A percentile compares a stretch with the other conserved stretches of the same genome.
Conservation (phyloP, 805 yeast species). For the Cyberlindnera meyerae region DNA sequence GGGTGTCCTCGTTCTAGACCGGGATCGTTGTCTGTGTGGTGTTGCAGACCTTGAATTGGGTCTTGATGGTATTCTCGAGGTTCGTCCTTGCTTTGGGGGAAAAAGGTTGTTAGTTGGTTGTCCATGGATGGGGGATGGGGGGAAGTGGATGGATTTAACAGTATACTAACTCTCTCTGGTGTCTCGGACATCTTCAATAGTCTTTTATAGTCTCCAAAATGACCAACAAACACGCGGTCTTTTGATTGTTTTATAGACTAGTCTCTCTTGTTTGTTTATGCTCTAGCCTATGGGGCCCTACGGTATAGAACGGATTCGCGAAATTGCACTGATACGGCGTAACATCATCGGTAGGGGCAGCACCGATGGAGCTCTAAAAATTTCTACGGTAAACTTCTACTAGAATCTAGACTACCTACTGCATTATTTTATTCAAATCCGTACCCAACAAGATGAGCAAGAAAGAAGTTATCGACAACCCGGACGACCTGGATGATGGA, state of each 20-base stretch:
- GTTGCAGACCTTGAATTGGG: conserved; percentile 9
- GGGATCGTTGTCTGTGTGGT: conserved; percentile 14
- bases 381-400: background rate
- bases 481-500: conserved; percentile 78
- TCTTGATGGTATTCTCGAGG: conserved; percentile 6
- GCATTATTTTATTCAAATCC: too few relatives aligned
- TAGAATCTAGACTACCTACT: too few relatives aligned
- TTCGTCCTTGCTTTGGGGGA: conserved; percentile 6
- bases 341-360: background rate
- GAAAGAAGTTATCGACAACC: conserved; percentile 7
- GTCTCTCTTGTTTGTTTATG: background rate
- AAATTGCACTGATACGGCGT: too few relatives aligned
- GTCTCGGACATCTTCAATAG: conserved; percentile 5
- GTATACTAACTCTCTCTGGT: conserved; percentile 8
- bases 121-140: too few relatives aligned
- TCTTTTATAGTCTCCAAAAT: background rate
- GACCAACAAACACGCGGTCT: too few relatives aligned
- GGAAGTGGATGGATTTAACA: too few relatives aligned
- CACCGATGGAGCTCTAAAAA: background rate
- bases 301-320: conserved; percentile 9
- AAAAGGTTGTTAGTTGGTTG: background rate
- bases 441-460: conserved; percentile 8
- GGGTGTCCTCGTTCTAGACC: conserved; percentile 24
- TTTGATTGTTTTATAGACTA: too few relatives aligned
- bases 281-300: background rate